Evolutionary conservation across 2,329 filamentous ascomycete genomes (phyloP), one percentile per base, ranked within the genome.

Genomic region (Pseudogymnoascus sp.): DNA sequence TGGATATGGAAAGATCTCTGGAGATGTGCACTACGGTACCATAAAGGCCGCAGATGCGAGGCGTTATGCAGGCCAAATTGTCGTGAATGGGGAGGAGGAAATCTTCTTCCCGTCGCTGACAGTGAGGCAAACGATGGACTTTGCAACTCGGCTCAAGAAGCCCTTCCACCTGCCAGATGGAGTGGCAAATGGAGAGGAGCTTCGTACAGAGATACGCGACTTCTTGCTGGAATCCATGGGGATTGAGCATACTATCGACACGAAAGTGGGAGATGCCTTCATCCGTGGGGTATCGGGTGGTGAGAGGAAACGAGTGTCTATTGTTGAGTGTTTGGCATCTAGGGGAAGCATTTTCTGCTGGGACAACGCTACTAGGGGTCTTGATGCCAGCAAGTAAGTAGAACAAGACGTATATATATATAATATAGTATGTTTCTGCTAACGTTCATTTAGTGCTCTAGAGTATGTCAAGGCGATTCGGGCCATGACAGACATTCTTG

Each of bases 351-450:
- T 89, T 1, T 81, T 79, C 57, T 86, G 81, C 69, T 87, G 83
- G 84, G 85, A 88, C 62, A 87, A 88, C 68, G 80, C 77, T 7
- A 88, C 84, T 0, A 73, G 84, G 61, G 85, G 85, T 58, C 73
- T 88, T 0, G 85, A 88, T 66, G 83, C 84, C 0, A 84, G 79
- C 65, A 86, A 45, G 39, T 45, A 21, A 26, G 39, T 45, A n/a
- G 10, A 4, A 45, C 12, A 26, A 26, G 7, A 13, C 19, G 0
- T 75, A 88, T 1, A 80, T 78, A 55, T 84, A 79, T 70, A 85
- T 81, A 82, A 83, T 86, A 61, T 85, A 85, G 68, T 79, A 76
- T 8, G 86, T 82, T 1, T 72, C 82, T 61, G 84, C 83, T 41
- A 72, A 86, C 1, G 86, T 64, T 82, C 82, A 1, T 82, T 77